Evolutionary conservation across 345 rosid genomes (phyloP).

Genomic region (Lumnitzera racemosa): DNA sequence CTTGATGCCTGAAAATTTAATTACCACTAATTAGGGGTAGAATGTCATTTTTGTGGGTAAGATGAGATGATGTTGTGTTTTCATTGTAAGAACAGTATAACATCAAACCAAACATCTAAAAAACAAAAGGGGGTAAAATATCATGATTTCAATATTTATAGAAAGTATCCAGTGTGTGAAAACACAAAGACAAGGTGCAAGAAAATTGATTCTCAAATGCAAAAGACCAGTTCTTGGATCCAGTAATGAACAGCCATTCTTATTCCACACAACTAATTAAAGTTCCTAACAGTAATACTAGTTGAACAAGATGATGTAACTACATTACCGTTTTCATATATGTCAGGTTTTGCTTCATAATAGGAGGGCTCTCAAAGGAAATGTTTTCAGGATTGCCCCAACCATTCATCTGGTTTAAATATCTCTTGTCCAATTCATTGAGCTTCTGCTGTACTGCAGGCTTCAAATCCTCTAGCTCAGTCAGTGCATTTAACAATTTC

Average conservation of each 20-base stretch:
- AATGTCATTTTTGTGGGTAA: too few relatives aligned
- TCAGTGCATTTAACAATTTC: slow-evolving; percentile 59
- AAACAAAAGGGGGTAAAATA: too few relatives aligned
- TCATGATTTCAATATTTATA: too few relatives aligned
- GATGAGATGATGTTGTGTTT: too few relatives aligned
- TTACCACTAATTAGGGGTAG: background rate
- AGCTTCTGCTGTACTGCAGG: slow-evolving; percentile 65
- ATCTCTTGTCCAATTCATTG: slow-evolving; percentile 43
- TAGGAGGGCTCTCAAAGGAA: slow-evolving; percentile 35
- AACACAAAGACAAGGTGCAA: background rate
- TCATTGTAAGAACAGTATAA: too few relatives aligned
- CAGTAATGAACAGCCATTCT: too few relatives aligned
- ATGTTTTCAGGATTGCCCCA: slow-evolving; percentile 30
- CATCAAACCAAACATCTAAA: too few relatives aligned
- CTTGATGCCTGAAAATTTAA: slow-evolving; percentile 39
- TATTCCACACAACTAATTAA: background rate
- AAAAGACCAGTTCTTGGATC: too few relatives aligned
- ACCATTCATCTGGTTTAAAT: slow-evolving; percentile 27
- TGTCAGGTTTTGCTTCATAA: slow-evolving; percentile 31
- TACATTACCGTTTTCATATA: slow-evolving; percentile 44
- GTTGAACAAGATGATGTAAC: slow-evolving; percentile 14
- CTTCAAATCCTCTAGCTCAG: slow-evolving; percentile 80
- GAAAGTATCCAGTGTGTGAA: background rate
- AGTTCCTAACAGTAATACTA: background rate
- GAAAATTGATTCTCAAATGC: background rate